Conservation (phyloP, 257 asterid species). For the Striga asiatica region DNA sequence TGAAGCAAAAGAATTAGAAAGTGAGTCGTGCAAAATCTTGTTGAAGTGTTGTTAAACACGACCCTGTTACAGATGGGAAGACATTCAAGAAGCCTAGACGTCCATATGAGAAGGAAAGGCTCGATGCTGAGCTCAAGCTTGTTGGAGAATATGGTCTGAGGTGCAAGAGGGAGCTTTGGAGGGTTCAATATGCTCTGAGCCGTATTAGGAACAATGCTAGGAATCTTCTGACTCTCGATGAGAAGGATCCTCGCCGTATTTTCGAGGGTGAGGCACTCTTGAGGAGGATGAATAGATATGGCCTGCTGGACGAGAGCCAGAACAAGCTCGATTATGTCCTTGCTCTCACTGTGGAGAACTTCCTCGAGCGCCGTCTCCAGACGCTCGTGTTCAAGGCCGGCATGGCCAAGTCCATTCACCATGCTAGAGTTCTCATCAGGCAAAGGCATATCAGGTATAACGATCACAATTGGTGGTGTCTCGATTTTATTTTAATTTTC, state of each 20-base stretch:
- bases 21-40: too few relatives aligned
- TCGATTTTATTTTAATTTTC: neutral
- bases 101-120: conserved; percentile 81
- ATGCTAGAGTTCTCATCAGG: conserved; percentile 78
- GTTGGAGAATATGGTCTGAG: conserved; percentile 81
- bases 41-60: neutral
- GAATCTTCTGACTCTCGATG: conserved; percentile 64
- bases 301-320: conserved; percentile 69
- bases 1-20: too few relatives aligned
- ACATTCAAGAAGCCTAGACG: conserved; percentile 89
- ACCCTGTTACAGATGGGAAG: conserved; percentile 48
- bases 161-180: conserved; percentile 89
- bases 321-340: conserved; percentile 86
- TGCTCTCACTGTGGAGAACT: conserved; percentile 78
- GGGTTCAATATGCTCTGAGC: conserved; percentile 86
- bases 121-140: conserved; percentile 81
- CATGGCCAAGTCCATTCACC: conserved; percentile 86
- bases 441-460: conserved; percentile 79
- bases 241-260: conserved; percentile 75
- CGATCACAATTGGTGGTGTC: neutral
- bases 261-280: conserved; percentile 88
- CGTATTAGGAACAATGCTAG: conserved; percentile 74
- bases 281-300: conserved; percentile 79
- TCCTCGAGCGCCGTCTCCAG: conserved; percentile 83
- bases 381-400: conserved; percentile 86